Conservation (phyloP, 139 green algal genomes). For the Marvania coccoides region DNA sequence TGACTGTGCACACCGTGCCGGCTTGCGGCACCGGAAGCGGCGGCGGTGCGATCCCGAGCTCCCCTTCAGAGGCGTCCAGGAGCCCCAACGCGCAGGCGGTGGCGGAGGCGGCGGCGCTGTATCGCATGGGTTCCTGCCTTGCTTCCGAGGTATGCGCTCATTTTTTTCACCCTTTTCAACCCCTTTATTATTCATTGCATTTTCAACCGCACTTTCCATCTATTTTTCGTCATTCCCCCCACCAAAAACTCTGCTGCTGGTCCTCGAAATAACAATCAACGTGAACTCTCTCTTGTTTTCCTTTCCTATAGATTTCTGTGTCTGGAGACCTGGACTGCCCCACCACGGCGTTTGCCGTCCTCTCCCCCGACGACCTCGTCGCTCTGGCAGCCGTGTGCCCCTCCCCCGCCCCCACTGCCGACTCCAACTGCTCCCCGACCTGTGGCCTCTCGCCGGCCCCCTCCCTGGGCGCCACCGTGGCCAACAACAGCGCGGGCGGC, state of each 20-base stretch:
- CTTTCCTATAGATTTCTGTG: too few species aligned
- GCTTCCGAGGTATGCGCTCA: too few species aligned
- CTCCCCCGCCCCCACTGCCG: not conserved
- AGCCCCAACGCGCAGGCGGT: not conserved
- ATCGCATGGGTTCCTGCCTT: too few species aligned
- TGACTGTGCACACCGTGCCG: slow-evolving; percentile 23
- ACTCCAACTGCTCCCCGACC: not conserved
- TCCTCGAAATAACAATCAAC: too few species aligned
- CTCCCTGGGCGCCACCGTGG: not conserved
- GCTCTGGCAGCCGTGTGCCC: not conserved
- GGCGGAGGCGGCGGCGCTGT: not conserved
- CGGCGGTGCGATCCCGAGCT: too few species aligned
- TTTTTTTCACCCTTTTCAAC: too few species aligned
- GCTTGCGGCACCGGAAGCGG: too few species aligned
- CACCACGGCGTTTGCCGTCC: not conserved
- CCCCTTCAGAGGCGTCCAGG: not conserved
- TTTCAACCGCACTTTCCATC: too few species aligned
- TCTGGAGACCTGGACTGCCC: not conserved
- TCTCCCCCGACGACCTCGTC: not conserved
- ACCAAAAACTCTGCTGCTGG: too few species aligned
- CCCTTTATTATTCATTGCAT: too few species aligned
- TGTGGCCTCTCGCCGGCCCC: not conserved
- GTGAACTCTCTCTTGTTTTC: too few species aligned
- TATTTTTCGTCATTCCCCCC: too few species aligned
- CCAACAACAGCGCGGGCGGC: slow-evolving; percentile 2